Base-by-base conservation (phyloP, 1,284 basidiomycete genomes). In the Nidula niveotomentosa region DNA sequence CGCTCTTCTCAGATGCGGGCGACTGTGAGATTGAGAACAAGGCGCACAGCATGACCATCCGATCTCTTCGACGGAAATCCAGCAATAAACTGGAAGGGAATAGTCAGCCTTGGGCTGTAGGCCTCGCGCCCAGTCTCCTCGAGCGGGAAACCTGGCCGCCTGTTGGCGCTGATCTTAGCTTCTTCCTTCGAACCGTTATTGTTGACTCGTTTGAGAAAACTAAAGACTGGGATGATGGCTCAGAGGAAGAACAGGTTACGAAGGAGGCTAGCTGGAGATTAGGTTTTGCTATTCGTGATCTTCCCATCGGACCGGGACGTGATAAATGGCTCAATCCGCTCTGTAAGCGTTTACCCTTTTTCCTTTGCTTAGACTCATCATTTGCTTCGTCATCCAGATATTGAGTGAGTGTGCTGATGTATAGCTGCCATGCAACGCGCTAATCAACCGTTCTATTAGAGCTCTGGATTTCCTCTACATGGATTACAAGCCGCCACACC, bases 401-500 rank as follows among this genome's bases (percentile, higher is more conserved):
- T 87, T 36, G 81, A 90, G 85, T 85, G 65, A 53, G 84, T 69
- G 23, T 34, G 41, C 12, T 45, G n/a, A 34, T 50, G 36, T n/a
- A 9, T 37, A 30, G 15, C 41, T 18, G 41, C 10, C 18, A 30
- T 48, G 47, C 13, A 44, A 2, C 15, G 53, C 39, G 53, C 52
- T 61, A 47, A 48, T 51, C 58, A 15, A 65, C 56, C 41, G 47
- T 57, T 9, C 35, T 59, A 52, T 13, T 55, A 62, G 90, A 69
- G 91, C 93, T 7, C 70, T 95, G 41, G 93, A 95, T 69, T 96
- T 94, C 62, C 70, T 96, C 13, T 92, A 91, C 65, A 85, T 95
- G 73, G 85, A 92, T 57, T 96, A 95, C 69, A 88, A 88, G 59
- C 86, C 91, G 10, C 91, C 92, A 1, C 76, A 78, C 18, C 82